Evolutionary conservation across 192 early-diverging fungal genomes (phyloP), one percentile per base, ranked within the genome.

Genomic region (Rhizophlyctis rosea): DNA sequence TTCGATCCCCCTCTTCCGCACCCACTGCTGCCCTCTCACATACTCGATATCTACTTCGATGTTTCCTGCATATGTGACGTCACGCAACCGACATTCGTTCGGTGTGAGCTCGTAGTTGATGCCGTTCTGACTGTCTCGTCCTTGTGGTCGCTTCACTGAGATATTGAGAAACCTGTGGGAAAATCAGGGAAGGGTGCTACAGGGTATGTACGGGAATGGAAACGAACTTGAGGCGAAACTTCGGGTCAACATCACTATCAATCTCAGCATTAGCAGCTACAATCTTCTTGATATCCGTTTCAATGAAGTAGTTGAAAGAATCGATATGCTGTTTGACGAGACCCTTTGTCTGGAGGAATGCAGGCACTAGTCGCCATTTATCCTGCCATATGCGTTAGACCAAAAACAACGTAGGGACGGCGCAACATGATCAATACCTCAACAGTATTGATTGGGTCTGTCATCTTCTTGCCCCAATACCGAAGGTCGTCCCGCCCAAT

Each of bases 281-380:
- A 59, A 99, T 99, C 65, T 95, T 90, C 72, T 93, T 88, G 57
- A 99, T 75, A 54, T 95, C 97, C 3, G 89, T 89, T 63, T 98
- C 88, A 59, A 99, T 82, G 80, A 98, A 99, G 72, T 96, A 97
- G 79, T 99, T 95, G 78, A 96, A 99, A 5, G 97, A 99, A 74
- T 99, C 97, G 61, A 98, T 86, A 72, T 99, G 97, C 72, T 99
- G 97, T 74, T 98, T 98, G 54, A 99, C 90, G 23, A 99, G 84
- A 59, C 97, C 97, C 64, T 96, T 96, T 30, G 95, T 91, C 69
- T 94, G 92, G 32, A 99, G 75, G 72, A 96, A 99, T 0, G 97
- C 95, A 3, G 97, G 97, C 21, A 99, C 78, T 35, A 99, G 79
- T 70, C 94, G 84, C 96, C 97, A 99, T 70, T 99, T 99, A 78